Evolutionary conservation across 2,329 filamentous ascomycete species (phyloP).

Genomic region (Passalora sequoiae): DNA sequence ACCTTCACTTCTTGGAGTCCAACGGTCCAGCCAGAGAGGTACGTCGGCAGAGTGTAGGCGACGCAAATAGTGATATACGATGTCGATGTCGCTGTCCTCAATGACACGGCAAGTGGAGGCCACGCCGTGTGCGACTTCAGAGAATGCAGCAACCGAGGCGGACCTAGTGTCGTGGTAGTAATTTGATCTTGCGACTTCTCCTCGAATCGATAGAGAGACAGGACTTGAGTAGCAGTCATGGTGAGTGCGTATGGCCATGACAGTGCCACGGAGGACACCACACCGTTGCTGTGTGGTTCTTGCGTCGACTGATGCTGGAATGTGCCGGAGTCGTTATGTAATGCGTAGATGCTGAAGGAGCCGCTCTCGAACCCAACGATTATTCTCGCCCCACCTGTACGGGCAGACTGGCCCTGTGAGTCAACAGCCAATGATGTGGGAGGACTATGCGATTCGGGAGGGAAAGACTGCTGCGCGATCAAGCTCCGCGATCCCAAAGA

Average conservation of each 20-base stretch:
- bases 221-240: constrained; percentile 65
- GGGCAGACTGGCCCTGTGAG: constrained; percentile 34
- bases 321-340: constrained; percentile 44
- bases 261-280: constrained; percentile 65
- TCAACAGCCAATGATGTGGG: constrained; percentile 65
- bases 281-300: constrained; percentile 55
- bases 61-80: constrained; percentile 81
- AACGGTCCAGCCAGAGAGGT: constrained; percentile 75
- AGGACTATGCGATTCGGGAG: constrained; percentile 12
- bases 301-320: constrained; percentile 56
- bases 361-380: constrained; percentile 68
- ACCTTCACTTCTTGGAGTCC: constrained; percentile 87
- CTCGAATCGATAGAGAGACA: constrained; percentile 61
- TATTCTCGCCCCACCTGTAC: constrained; percentile 39
- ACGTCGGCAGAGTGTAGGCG: constrained; percentile 75
- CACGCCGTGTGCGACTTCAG: constrained; percentile 75
- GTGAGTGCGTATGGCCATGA: constrained; percentile 72
- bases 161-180: constrained; percentile 21
- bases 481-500: constrained; percentile 55
- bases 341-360: constrained; percentile 63
- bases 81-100: constrained; percentile 60
- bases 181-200: neutral
- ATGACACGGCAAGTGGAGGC: constrained; percentile 73
- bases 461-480: constrained; percentile 46
- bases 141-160: constrained; percentile 64